These are phyloP conservation scores for Nemania abortiva DNA, from an alignment of 2,329 filamentous ascomycete species.

Conservation along the genomic window DNA sequence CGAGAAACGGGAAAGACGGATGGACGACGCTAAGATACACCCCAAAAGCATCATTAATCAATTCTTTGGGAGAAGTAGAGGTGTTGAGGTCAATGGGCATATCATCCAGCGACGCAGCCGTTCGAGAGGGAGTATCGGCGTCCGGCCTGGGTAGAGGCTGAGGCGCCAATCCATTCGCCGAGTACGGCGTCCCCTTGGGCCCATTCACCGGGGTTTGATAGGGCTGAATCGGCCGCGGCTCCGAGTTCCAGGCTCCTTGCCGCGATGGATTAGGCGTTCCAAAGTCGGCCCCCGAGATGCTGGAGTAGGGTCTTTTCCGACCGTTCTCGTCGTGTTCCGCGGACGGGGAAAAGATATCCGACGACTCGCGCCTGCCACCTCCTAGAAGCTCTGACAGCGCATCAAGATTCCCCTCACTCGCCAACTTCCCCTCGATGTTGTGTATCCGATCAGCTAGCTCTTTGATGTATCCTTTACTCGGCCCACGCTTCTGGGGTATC, in stretches of 20 bases:
- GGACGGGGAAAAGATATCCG: slow-evolving; percentile 66
- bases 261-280: slow-evolving; percentile 57
- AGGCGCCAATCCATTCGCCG: slow-evolving; percentile 60
- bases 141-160: slow-evolving; percentile 58
- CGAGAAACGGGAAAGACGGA: slow-evolving; percentile 74
- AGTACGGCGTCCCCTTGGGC: slow-evolving; percentile 50
- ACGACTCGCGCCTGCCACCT: slow-evolving; percentile 53
- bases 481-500: slow-evolving; percentile 87
- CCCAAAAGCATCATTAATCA: slow-evolving; percentile 61
- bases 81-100: slow-evolving; percentile 49
- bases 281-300: slow-evolving; percentile 53
- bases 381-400: slow-evolving; percentile 58
- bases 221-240: slow-evolving; percentile 60
- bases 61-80: slow-evolving; percentile 52
- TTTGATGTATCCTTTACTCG: slow-evolving; percentile 95
- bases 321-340: slow-evolving; percentile 55
- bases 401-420: slow-evolving; percentile 62
- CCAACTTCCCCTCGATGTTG: slow-evolving; percentile 82
- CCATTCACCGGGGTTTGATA: slow-evolving; percentile 53
- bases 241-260: slow-evolving; percentile 61
- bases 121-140: slow-evolving; percentile 52
- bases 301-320: slow-evolving; percentile 54
- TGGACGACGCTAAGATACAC: slow-evolving; percentile 74
- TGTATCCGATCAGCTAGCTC: slow-evolving; percentile 88
- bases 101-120: slow-evolving; percentile 50